These are phyloP conservation scores for Juncus inflexus DNA, from an alignment of 176 grass and related monocot species.

Conservation along the genomic window DNA sequence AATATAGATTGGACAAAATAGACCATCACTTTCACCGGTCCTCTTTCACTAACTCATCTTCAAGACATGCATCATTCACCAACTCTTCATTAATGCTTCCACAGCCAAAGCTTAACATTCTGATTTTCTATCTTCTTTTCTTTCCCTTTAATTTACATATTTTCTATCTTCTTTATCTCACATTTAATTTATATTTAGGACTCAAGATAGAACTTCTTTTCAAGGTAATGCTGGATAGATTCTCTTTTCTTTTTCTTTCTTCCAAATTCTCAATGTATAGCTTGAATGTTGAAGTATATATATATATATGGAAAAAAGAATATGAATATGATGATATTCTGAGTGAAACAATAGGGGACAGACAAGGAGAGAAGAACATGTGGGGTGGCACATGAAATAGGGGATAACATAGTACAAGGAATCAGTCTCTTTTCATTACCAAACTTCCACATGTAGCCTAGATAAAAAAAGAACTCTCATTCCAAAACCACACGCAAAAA, in stretches of 20 bases:
- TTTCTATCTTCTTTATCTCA: background rate
- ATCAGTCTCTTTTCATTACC: slow-evolving; percentile 1
- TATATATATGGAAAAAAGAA: too few relatives aligned
- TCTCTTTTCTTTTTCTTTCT: too few relatives aligned
- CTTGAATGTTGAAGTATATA: too few relatives aligned
- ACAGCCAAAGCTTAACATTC: background rate
- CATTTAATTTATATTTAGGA: background rate
- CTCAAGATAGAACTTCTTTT: too few relatives aligned
- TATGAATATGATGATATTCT: too few relatives aligned
- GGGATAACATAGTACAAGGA: slow-evolving; percentile 14
- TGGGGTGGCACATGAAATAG: background rate
- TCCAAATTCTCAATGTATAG: too few relatives aligned
- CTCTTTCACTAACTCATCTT: slow-evolving; percentile 22
- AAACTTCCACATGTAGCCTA: slow-evolving; percentile 18
- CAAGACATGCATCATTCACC: slow-evolving; percentile 17
- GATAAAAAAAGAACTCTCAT: background rate
- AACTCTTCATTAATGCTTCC: slow-evolving; percentile 15
- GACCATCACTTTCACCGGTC: too few relatives aligned
- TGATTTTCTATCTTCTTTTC: background rate
- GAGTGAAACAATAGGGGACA: background rate
- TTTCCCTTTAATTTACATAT: slow-evolving; percentile 11
- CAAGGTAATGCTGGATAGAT: too few relatives aligned
- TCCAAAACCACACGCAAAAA: slow-evolving; percentile 16
- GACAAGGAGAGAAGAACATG: slow-evolving; percentile 25
- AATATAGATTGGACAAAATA: too few relatives aligned